Evolutionary conservation across 2,329 filamentous ascomycete genomes (phyloP), one percentile per base, ranked within the genome.

Genomic region (Neopestalotiopsis sp.): DNA sequence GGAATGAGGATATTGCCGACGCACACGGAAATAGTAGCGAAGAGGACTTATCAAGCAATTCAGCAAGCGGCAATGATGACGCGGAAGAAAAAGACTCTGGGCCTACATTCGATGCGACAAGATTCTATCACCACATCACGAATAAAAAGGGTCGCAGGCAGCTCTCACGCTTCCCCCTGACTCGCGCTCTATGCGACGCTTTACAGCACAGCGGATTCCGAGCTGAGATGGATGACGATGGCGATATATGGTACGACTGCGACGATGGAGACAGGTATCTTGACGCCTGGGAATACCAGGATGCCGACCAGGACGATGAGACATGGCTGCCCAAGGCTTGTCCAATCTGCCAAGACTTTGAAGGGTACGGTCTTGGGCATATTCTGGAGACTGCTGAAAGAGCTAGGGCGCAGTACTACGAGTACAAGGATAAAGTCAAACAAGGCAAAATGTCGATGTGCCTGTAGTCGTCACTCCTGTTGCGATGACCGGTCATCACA

Each of bases 201-300:
- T 30, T 58, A 1, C 42, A 57, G 5, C 45, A 66, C 34, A 45
- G 20, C 6, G 64, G 64, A 30, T 66, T 57, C 13, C 64, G 64
- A 4, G 64, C 42, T 30, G 64, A 56, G n/a, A 66, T 57, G 64
- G 64, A 57, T 14, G 24, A 57, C 14, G 42, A 38, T 0, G 64
- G 64, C 45, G 30, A 56, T 10, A 57, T 66, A 12, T 57, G 49
- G 64, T 66, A 0, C 1, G 49, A 66, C 20, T 58, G 64, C 30
- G 64, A 66, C 4, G 38, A 65, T n/a, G 62, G 62, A 13, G 62
- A 65, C 24, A 20, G 62, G 7, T 49, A 49, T n/a, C 9, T 49
- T n/a, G 42, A 49, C 42, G 42, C 42, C 0, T n/a, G 42, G 42
- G 42, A 49, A 14, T 2, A 13, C 42, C 14, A 13, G 14, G n/a